A percentile compares a stretch with the other conserved stretches of the same genome.
Evolutionary conservation across 2,329 filamentous ascomycete species (phyloP).

Genomic region (Colletotrichum godetiae): DNA sequence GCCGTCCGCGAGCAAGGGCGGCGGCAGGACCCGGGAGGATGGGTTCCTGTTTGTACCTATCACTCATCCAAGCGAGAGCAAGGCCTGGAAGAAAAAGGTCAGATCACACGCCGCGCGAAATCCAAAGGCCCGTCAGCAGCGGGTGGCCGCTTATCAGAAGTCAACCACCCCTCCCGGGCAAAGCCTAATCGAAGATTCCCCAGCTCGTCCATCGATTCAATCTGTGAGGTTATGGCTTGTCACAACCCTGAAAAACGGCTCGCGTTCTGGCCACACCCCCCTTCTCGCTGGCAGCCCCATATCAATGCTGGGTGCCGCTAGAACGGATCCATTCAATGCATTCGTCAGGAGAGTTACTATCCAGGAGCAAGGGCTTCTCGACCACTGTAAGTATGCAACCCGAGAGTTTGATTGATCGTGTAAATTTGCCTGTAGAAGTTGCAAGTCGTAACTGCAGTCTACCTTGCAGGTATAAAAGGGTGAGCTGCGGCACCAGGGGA

Average conservation of each 20-base stretch:
- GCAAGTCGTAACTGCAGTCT: too few relatives aligned
- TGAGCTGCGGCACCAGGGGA: background rate
- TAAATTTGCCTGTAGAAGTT: background rate
- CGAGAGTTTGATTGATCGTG: background rate
- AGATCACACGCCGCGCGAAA: constrained; percentile 39
- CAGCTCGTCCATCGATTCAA: background rate
- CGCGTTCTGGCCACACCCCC: background rate
- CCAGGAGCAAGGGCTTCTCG: constrained; percentile 32
- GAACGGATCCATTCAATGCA: constrained; percentile 33
- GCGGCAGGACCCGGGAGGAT: background rate
- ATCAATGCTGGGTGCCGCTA: constrained; percentile 11
- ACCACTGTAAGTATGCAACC: constrained; percentile 32
- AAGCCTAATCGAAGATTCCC: background rate
- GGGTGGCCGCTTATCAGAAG: constrained; percentile 29
- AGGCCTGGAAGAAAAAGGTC: constrained; percentile 31
- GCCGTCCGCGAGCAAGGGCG: background rate
- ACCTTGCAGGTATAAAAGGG: background rate
- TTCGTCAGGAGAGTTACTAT: constrained; percentile 7
- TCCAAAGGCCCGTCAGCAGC: constrained; percentile 17
- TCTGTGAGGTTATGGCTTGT: background rate
- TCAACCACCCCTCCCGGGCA: background rate
- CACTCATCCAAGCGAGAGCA: constrained; percentile 32
- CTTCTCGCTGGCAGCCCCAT: background rate
- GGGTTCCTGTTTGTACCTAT: constrained; percentile 38
- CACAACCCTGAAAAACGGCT: background rate